Evolutionary conservation across 1,284 basidiomycete genomes (phyloP).

Genomic region (Ganoderma sinense): DNA sequence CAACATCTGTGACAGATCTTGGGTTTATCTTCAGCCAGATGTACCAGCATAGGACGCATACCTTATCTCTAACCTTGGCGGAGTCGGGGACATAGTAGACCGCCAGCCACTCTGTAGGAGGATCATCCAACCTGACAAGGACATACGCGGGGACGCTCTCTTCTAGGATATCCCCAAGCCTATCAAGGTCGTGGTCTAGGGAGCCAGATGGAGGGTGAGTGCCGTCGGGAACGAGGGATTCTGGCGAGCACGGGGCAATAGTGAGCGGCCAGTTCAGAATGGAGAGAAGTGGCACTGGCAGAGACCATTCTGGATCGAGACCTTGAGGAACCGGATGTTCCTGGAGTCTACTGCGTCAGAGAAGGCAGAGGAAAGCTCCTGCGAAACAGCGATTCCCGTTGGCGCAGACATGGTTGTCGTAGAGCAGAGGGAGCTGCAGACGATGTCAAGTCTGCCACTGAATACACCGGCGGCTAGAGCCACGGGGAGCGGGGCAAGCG

Average conservation of each 20-base stretch:
- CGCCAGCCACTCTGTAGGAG: constrained; percentile 70
- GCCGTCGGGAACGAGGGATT: constrained; percentile 68
- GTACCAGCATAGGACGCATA: constrained; percentile 34
- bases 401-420: constrained; percentile 65
- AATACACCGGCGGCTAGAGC: constrained; percentile 6
- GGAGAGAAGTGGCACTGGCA: constrained; percentile 29
- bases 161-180: constrained; percentile 64
- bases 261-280: constrained; percentile 32
- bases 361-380: constrained; percentile 61
- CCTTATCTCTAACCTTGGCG: constrained; percentile 82
- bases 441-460: not conserved
- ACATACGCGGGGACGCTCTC: constrained; percentile 76
- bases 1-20: constrained; percentile 70
- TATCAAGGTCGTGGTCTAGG: constrained; percentile 65
- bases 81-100: constrained; percentile 81
- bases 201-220: constrained; percentile 55
- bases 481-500: not conserved
- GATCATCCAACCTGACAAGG: constrained; percentile 67
- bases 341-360: constrained; percentile 59
- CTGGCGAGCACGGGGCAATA: constrained; percentile 47
- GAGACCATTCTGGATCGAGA: constrained; percentile 76
- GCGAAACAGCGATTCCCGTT: constrained; percentile 68
- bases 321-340: constrained; percentile 72
- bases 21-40: not conserved
- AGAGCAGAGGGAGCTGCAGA: not conserved